Base-by-base conservation (phyloP, 495 filamentous ascomycete species). In the Cercophora scortea region DNA sequence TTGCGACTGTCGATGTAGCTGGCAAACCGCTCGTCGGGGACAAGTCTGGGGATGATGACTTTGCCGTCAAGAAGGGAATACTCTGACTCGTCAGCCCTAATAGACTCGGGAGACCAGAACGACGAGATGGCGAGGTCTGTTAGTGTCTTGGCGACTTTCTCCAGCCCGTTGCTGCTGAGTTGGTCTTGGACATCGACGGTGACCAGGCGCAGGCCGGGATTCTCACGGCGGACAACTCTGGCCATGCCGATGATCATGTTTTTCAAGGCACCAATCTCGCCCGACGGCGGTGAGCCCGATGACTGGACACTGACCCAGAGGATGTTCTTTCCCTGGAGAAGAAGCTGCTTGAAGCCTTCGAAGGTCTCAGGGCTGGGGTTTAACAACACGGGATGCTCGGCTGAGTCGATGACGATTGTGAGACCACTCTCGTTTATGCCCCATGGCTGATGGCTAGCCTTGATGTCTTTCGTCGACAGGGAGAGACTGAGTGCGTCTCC, bases 271-370 rank as follows among this genome's bases (percentile, higher is more conserved):
- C 16, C 45, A 15, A 34, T 13, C 19, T 47, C 45, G 5, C 25
- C 25, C 8, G 19, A 9, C 7, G 8, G 9, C 11, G 45, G 33
- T 10, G 17, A 25, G 19, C 36, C 51, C 4, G 42, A 2, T 15
- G 13, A 12, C 45, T 40, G 45, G n/a, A 57, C 49, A 16, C 16
- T 57, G 52, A 57, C 35, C 55, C 55, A 57, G 34, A 57, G 34
- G n/a, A 57, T 34, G 42, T 50, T 53, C 15, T 42, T 36, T 5
- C 46, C 48, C 11, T 57, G 45, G 40, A 50, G 42, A 13, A 57
- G 38, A 32, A 57, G 13, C 17, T 50, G 46, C 42, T 54, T 53
- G 43, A 53, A 18, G 35, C 18, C 16, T 10, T 48, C 41, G 19
- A 57, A 57, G 4, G 3, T 44, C 40, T 8, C 42, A 3, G 19